Evolutionary conservation across 495 filamentous ascomycete species (phyloP).

Genomic region (Podospora conica): DNA sequence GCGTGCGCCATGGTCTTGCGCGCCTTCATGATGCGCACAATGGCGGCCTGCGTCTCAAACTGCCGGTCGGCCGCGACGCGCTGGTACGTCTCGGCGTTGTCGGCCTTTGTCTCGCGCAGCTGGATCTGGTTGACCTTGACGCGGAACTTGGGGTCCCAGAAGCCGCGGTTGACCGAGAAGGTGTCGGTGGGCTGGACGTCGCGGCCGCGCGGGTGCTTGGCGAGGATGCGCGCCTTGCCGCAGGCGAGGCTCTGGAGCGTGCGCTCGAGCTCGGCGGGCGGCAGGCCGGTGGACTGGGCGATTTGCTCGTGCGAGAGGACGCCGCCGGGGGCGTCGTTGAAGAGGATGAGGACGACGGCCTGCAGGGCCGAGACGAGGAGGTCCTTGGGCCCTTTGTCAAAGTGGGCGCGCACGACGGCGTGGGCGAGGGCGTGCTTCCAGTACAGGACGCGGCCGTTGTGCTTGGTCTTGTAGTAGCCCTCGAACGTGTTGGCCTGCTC

Average conservation of each 20-base stretch:
- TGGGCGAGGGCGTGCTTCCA: conserved; percentile 94
- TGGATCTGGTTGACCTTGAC: conserved; percentile 99
- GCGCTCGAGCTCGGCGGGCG: conserved; percentile 71
- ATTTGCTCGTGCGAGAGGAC: conserved; percentile 65
- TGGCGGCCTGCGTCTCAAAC: conserved; percentile 94
- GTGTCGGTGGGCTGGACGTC: conserved; percentile 71
- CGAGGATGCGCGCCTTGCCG: conserved; percentile 77
- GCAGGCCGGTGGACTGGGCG: conserved; percentile 54
- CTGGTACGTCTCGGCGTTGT: conserved; percentile 91
- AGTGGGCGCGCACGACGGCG: conserved; percentile 72
- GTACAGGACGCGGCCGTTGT: conserved; percentile 73
- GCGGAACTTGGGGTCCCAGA: conserved; percentile 75
- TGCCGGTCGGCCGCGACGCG: conserved; percentile 81
- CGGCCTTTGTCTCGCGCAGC: conserved; percentile 78
- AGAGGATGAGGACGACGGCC: conserved; percentile 85
- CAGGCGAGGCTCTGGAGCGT: conserved; percentile 93
- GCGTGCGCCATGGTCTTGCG: conserved; percentile 77
- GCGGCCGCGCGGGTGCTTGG: conserved; percentile 76
- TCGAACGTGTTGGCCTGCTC: conserved; percentile 68
- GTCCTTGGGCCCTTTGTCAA: conserved; percentile 74
- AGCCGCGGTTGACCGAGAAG: conserved; percentile 71
- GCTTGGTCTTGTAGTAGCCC: conserved; percentile 74
- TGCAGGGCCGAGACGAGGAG: conserved; percentile 84
- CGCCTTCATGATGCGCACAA: conserved; percentile 96
- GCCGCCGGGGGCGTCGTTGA: conserved; percentile 58